phyloP scores from a whole-genome alignment of 106 monocot species.

The Dendrobium nobile region DNA sequence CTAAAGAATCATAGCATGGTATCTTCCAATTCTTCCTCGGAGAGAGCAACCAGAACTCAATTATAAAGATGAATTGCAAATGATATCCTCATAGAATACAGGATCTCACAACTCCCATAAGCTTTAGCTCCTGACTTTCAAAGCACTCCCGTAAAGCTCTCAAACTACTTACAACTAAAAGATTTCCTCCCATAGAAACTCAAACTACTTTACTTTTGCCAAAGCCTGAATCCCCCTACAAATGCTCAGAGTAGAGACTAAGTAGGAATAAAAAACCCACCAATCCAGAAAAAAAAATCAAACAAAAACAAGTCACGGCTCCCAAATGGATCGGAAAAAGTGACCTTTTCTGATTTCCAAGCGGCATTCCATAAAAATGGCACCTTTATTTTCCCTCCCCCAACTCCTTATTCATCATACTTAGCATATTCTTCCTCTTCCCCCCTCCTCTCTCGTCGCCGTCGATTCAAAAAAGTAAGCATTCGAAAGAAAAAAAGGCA shows the following conservation, averaged over 20 bases:
- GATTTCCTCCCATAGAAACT: neutral
- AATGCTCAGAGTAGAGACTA: neutral
- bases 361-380: neutral
- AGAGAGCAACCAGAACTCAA: neutral
- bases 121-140: neutral
- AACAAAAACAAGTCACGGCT: conserved; percentile 14
- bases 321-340: conserved; percentile 19
- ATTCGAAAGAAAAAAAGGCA: neutral
- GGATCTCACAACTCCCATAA: neutral
- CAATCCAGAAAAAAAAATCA: conserved; percentile 4
- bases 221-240: conserved; percentile 3
- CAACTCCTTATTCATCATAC: conserved; percentile 6
- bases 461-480: neutral
- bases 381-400: conserved; percentile 4
- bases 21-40: neutral
- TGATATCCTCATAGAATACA: neutral
- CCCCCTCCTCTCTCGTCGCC: neutral
- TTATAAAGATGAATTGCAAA: neutral
- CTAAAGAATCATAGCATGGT: neutral
- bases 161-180: neutral
- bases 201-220: neutral
- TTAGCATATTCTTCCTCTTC: neutral
- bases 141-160: neutral
- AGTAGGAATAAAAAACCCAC: neutral
- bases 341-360: conserved; percentile 17